Conservation (phyloP, 129 eudicot species). For the Cynara cardunculus region DNA sequence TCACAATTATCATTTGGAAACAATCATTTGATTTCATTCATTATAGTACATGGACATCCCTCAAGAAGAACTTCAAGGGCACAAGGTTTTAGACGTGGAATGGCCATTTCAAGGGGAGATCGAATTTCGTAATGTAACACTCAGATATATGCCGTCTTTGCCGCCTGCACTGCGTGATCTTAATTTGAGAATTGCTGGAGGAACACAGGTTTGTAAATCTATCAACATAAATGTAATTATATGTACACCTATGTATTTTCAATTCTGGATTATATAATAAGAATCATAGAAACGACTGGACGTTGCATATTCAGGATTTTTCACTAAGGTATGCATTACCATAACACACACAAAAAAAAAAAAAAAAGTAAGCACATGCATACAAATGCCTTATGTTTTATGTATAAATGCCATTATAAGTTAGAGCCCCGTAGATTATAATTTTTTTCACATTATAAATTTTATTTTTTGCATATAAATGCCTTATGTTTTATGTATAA, state of each 20-base stretch:
- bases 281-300: not conserved
- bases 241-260: not conserved
- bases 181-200: conserved; percentile 59
- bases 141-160: conserved; percentile 73
- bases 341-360: no score
- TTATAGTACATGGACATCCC: conserved; percentile 85
- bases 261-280: not conserved
- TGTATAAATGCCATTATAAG: no score
- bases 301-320: not conserved
- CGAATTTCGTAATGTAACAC: conserved; percentile 75
- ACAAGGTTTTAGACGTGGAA: conserved; percentile 26
- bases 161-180: conserved; percentile 76
- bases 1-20: not conserved
- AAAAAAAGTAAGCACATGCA: no score
- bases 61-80: conserved; percentile 61
- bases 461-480: not conserved
- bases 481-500: not conserved
- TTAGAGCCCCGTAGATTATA: not conserved
- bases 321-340: not conserved
- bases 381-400: no score
- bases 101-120: conserved; percentile 78
- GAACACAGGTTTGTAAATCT: conserved; percentile 54
- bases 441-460: no score
- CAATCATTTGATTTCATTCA: conserved; percentile 1
- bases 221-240: not conserved